These are phyloP conservation scores for Penicillium chermesinum DNA, from an alignment of 495 filamentous ascomycete genomes.

Conservation along the genomic window DNA sequence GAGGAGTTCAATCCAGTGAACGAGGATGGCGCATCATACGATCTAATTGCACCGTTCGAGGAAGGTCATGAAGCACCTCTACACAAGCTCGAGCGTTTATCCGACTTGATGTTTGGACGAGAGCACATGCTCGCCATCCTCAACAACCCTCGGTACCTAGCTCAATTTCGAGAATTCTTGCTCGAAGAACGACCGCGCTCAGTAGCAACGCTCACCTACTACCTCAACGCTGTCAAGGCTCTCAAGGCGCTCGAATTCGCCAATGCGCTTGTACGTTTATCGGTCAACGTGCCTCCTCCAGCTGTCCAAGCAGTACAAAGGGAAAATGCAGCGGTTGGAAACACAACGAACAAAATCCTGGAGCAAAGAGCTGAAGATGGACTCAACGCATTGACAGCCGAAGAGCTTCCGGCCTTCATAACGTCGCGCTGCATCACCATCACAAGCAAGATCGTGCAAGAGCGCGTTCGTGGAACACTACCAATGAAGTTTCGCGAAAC, in stretches of 20 bases:
- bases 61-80: slow-evolving; percentile 21
- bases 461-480: slow-evolving; percentile 30
- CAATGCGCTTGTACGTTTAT: slow-evolving; percentile 53
- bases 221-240: slow-evolving; percentile 61
- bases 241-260: slow-evolving; percentile 67
- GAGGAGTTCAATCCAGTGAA: slow-evolving; percentile 25
- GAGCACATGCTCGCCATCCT: slow-evolving; percentile 57
- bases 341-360: slow-evolving; percentile 49
- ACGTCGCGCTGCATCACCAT: slow-evolving; percentile 38
- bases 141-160: slow-evolving; percentile 62
- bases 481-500: slow-evolving; percentile 44
- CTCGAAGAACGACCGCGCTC: slow-evolving; percentile 68
- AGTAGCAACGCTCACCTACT: slow-evolving; percentile 59
- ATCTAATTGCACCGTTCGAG: slow-evolving; percentile 26
- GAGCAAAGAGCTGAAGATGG: slow-evolving; percentile 54
- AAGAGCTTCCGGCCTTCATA: slow-evolving; percentile 69
- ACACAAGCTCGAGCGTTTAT: slow-evolving; percentile 51
- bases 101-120: slow-evolving; percentile 59
- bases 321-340: slow-evolving; percentile 37
- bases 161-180: slow-evolving; percentile 59
- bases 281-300: slow-evolving; percentile 28
- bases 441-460: slow-evolving; percentile 33
- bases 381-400: slow-evolving; percentile 54
- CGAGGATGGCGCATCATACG: slow-evolving; percentile 28
- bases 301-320: slow-evolving; percentile 39